Percentiles rank a stretch among this genome's conserved stretches.
phyloP scores from a whole-genome alignment of 78 protist genomes.

The Emiliania huxleyi region DNA sequence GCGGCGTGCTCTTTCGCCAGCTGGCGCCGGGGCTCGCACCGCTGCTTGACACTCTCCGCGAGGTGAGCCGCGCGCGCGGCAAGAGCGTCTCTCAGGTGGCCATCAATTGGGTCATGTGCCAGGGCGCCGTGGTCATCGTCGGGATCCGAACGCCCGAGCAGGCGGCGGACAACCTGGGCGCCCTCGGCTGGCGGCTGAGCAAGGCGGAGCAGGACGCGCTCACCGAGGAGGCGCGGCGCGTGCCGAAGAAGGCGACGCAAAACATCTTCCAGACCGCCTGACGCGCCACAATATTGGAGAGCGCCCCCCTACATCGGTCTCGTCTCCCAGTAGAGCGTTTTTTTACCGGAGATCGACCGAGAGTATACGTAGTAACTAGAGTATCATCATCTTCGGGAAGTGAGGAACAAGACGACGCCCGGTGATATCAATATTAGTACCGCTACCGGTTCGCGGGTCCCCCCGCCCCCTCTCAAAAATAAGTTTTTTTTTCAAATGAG shows the following conservation, averaged over 20 bases:
- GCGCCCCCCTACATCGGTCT: too few species aligned
- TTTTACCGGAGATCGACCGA: too few species aligned
- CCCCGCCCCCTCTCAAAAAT: too few species aligned
- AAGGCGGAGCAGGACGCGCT: not conserved
- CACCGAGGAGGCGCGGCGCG: not conserved
- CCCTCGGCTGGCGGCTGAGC: not conserved
- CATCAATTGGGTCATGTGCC: not conserved
- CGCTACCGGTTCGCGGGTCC: too few species aligned
- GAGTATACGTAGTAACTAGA: too few species aligned
- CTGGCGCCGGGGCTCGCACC: not conserved
- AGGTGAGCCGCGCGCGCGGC: not conserved
- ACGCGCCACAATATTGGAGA: too few species aligned
- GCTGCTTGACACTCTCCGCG: not conserved
- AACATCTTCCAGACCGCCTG: not conserved
- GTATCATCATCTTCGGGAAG: too few species aligned
- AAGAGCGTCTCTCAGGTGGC: not conserved
- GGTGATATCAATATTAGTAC: too few species aligned
- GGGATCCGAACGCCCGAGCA: not conserved
- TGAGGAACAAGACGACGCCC: too few species aligned
- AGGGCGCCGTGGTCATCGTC: not conserved
- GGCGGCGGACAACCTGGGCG: slow-evolving; percentile 4
- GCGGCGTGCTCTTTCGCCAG: not conserved
- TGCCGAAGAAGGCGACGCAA: not conserved
- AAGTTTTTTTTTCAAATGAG: too few species aligned
- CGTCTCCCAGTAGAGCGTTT: too few species aligned